Percentiles rank a stretch among this genome's conserved stretches.
Evolutionary conservation across 352 stramenopile genomes (phyloP).

Genomic region (Elongisporangium anandrum): DNA sequence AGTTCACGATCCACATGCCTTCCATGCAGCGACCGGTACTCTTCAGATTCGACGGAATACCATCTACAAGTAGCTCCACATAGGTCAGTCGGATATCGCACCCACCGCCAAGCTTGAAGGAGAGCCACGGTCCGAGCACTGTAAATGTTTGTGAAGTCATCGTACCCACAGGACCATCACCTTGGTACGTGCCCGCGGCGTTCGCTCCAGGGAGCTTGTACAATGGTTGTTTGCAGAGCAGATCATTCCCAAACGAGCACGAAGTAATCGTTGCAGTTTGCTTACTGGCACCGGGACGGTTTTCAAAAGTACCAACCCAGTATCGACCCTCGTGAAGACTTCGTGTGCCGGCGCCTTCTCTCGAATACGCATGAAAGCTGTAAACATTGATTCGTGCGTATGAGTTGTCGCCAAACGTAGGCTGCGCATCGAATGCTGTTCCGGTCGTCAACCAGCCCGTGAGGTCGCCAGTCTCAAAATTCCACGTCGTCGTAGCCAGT

Average conservation of each 20-base stretch:
- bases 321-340: slow-evolving; percentile 85
- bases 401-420: slow-evolving; percentile 94
- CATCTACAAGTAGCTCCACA: slow-evolving; percentile 94
- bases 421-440: slow-evolving; percentile 91
- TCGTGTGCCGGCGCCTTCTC: slow-evolving; percentile 33
- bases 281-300: slow-evolving; percentile 73
- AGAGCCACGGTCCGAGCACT: slow-evolving; percentile 86
- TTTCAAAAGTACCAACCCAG: slow-evolving; percentile 94
- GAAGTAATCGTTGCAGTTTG: slow-evolving; percentile 28
- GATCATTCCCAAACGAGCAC: slow-evolving; percentile 68
- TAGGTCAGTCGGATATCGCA: slow-evolving; percentile 91
- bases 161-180: slow-evolving; percentile 88
- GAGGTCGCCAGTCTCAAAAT: slow-evolving; percentile 97
- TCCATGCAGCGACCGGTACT: slow-evolving; percentile 90
- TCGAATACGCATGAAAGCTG: slow-evolving; percentile 20
- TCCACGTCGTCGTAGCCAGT: slow-evolving; percentile 91
- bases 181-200: slow-evolving; percentile 75
- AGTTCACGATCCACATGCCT: slow-evolving; percentile 85
- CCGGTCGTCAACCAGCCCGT: slow-evolving; percentile 92
- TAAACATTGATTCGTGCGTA: slow-evolving; percentile 82
- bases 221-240: slow-evolving; percentile 52
- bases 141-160: slow-evolving; percentile 94
- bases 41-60: slow-evolving; percentile 66
- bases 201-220: slow-evolving; percentile 76
- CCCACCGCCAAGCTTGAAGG: slow-evolving; percentile 93